phyloP scores from a whole-genome alignment of 306 rosid species.

The Quercus parvula region DNA sequence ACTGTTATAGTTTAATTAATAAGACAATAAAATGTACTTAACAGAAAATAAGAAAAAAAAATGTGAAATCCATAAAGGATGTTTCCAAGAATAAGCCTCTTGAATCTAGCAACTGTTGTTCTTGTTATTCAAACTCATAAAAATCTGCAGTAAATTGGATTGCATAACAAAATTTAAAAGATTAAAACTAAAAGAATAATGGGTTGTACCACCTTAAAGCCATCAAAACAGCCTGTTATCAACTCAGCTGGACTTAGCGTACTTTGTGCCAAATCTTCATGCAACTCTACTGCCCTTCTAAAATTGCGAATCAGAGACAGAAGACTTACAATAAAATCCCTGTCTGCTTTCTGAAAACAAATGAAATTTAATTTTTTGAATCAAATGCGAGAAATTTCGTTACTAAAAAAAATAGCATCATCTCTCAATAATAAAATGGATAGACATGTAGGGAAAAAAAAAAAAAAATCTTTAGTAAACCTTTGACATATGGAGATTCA shows the following conservation, averaged over 20 bases:
- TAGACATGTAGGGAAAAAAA: background rate
- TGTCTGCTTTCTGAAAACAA: slow-evolving; percentile 61
- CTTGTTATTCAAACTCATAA: background rate
- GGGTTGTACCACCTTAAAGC: slow-evolving; percentile 53
- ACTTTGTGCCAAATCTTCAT: slow-evolving; percentile 52
- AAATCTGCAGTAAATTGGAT: background rate
- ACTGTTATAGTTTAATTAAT: too few relatives aligned
- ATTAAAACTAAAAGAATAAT: background rate
- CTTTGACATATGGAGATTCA: slow-evolving; percentile 74
- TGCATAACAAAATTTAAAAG: slow-evolving; percentile 5
- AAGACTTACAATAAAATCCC: slow-evolving; percentile 49
- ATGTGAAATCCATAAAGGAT: too few relatives aligned
- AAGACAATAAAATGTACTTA: too few relatives aligned
- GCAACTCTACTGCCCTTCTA: slow-evolving; percentile 64
- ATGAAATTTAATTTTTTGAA: slow-evolving; percentile 1
- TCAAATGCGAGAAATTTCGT: background rate
- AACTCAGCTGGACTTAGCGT: slow-evolving; percentile 63
- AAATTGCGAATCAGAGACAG: slow-evolving; percentile 53
- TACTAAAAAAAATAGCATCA: background rate
- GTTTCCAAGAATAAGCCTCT: too few relatives aligned
- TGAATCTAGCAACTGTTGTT: background rate
- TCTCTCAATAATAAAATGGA: background rate
- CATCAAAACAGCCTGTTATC: slow-evolving; percentile 63
- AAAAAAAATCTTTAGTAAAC: slow-evolving; percentile 30
- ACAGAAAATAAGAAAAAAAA: too few relatives aligned